These are phyloP conservation scores for Lenzites betulinus DNA, from an alignment of 768 basidiomycete genomes.

Conservation along the genomic window DNA sequence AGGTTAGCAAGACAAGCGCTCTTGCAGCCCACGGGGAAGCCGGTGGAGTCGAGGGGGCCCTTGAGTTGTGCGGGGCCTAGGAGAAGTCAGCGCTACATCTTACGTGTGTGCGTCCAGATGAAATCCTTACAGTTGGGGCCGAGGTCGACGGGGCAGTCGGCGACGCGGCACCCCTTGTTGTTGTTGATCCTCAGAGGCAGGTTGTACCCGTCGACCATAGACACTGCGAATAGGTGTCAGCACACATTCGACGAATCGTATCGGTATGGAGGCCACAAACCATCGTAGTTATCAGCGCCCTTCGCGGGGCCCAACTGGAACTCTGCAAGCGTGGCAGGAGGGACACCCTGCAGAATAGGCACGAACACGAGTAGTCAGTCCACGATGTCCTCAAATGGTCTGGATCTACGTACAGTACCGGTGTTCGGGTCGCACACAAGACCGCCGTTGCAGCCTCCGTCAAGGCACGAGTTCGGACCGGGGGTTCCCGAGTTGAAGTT, in stretches of 20 bases:
- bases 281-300: constrained; percentile 37
- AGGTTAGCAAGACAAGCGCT: constrained; percentile 44
- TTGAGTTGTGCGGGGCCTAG: constrained; percentile 36
- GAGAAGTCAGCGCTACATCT: not conserved
- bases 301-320: constrained; percentile 33
- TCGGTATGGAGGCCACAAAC: constrained; percentile 10
- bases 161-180: constrained; percentile 34
- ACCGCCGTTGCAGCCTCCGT: constrained; percentile 45
- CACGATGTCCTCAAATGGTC: not conserved
- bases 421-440: constrained; percentile 37
- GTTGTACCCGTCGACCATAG: constrained; percentile 37
- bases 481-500: constrained; percentile 31
- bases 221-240: constrained; percentile 13
- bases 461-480: constrained; percentile 33
- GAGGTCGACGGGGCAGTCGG: constrained; percentile 40
- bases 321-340: constrained; percentile 39
- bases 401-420: constrained; percentile 35
- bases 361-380: not conserved
- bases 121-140: constrained; percentile 32
- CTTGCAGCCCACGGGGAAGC: constrained; percentile 45
- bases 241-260: not conserved
- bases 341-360: constrained; percentile 29
- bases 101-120: too few species aligned
- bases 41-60: constrained; percentile 37
- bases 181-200: constrained; percentile 37